Evolutionary conservation across 169 alveolate species (phyloP), one percentile per base, ranked within the genome.

Genomic region (Neospora caninum): DNA sequence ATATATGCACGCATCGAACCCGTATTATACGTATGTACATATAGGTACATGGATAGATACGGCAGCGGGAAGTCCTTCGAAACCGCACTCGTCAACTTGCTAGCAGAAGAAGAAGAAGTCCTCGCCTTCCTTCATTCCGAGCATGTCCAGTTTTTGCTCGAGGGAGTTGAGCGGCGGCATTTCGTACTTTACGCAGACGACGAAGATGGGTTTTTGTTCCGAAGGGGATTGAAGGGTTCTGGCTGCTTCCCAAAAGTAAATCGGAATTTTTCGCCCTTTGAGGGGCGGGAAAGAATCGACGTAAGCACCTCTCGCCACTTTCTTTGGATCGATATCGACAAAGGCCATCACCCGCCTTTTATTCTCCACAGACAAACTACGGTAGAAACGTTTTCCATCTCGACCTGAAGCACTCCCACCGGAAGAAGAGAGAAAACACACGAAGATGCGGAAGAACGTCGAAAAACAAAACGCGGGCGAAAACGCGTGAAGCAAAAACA

Each of bases 41-140:
- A 73, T 73, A 73, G 22, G n/a, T 73, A 73, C n/a, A 73, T 73
- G n/a, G 1, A 73, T 31, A 20, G 18, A 34, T 7, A n/a, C 84
- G 84, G 1, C 16, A 6, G 84, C 27, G 41, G 22, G 18, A 6
- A 64, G 4, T 22, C 31, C 16, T 9, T 64, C 31, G n/a, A 64
- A 29, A 22, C 73, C 4, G 64, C 27, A 53, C 27, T 64, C 31
- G 4, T 22, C 22, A 49, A 49, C 22, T 7, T 13, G 22, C 20
- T 27, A 64, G 73, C 73, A 64, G 73, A 64, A 64, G 73, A 64
- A 64, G n/a, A 64, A 64, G 73, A 64, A 64, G 73, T 64, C 73
- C 20, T 22, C 7, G 25, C 73, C 73, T 27, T 64, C 73, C 20
- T 64, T 7, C 73, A 64, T 64, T 7, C n/a, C 7, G 34, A 64